Evolutionary conservation across 2,329 filamentous ascomycete genomes (phyloP).

Genomic region (Apiospora saccharicola): DNA sequence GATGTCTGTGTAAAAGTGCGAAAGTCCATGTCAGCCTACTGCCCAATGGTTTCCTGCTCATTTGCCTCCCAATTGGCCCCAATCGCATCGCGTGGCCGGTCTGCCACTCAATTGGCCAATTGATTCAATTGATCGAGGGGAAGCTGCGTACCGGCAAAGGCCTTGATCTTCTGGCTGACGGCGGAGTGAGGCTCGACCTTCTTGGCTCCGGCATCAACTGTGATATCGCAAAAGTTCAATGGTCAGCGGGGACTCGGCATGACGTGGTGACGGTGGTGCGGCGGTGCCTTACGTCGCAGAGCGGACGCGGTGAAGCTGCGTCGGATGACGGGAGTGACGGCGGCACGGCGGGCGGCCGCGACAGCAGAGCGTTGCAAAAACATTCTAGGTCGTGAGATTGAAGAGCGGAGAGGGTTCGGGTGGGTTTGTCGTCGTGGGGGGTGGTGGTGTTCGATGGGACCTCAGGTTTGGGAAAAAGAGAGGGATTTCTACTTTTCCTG

Average conservation of each 20-base stretch:
- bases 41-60: not conserved
- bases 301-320: slow-evolving; percentile 68
- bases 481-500: slow-evolving; percentile 57
- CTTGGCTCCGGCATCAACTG: slow-evolving; percentile 44
- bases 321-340: slow-evolving; percentile 59
- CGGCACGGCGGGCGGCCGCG: slow-evolving; percentile 66
- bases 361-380: slow-evolving; percentile 70
- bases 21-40: slow-evolving; percentile 12
- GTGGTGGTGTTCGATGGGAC: slow-evolving; percentile 25
- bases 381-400: slow-evolving; percentile 54
- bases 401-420: slow-evolving; percentile 31
- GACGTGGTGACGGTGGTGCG: slow-evolving; percentile 22
- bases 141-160: slow-evolving; percentile 53
- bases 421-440: slow-evolving; percentile 35
- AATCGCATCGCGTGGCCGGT: slow-evolving; percentile 11
- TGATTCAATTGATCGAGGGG: slow-evolving; percentile 7
- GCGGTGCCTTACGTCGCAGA: slow-evolving; percentile 62
- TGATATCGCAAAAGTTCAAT: slow-evolving; percentile 14
- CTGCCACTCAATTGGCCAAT: slow-evolving; percentile 29
- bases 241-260: slow-evolving; percentile 25
- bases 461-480: slow-evolving; percentile 34
- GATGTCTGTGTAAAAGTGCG: slow-evolving; percentile 69
- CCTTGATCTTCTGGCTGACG: slow-evolving; percentile 49
- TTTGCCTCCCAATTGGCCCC: not conserved
- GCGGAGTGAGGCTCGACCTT: slow-evolving; percentile 55